Evolutionary conservation across 495 filamentous ascomycete species (phyloP).

Genomic region (Aspergillus nanangensis): DNA sequence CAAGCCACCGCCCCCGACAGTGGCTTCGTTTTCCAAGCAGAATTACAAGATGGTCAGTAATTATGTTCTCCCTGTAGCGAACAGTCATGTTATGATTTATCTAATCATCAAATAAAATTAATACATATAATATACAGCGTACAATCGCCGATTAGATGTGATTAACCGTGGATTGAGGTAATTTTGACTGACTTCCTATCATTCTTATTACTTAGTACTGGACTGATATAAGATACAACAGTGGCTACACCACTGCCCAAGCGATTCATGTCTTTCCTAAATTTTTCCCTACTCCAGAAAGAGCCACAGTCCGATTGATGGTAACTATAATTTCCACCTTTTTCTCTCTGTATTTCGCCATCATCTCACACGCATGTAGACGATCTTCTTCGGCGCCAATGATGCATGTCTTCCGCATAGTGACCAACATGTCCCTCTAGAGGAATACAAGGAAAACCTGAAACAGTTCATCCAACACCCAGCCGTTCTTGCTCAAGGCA

Average conservation of each 20-base stretch:
- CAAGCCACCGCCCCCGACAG: conserved; percentile 48
- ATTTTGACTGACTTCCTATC: too few relatives aligned
- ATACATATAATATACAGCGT: too few relatives aligned
- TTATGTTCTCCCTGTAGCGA: conserved; percentile 7
- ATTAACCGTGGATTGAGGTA: conserved; percentile 64
- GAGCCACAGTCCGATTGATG: conserved; percentile 59
- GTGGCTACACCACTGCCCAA: conserved; percentile 66
- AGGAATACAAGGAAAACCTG: conserved; percentile 68
- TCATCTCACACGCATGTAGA: conserved; percentile 37
- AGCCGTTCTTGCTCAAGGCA: conserved; percentile 59
- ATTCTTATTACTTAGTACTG: background rate
- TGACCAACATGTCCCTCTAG: conserved; percentile 69
- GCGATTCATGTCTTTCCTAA: conserved; percentile 54
- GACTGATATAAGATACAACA: conserved; percentile 14
- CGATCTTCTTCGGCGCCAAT: conserved; percentile 84
- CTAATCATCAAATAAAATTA: too few relatives aligned
- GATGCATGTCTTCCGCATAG: conserved; percentile 65
- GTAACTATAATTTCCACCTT: conserved; percentile 36
- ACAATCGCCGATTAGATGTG: conserved; percentile 61
- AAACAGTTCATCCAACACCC: conserved; percentile 65
- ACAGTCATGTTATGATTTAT: background rate
- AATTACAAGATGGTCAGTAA: conserved; percentile 69
- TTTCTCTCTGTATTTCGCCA: background rate
- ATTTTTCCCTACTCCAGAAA: conserved; percentile 52
- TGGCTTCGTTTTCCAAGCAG: conserved; percentile 68